Evolutionary conservation across 2,329 filamentous ascomycete species (phyloP).

Genomic region (Coniochaeta sp.): DNA sequence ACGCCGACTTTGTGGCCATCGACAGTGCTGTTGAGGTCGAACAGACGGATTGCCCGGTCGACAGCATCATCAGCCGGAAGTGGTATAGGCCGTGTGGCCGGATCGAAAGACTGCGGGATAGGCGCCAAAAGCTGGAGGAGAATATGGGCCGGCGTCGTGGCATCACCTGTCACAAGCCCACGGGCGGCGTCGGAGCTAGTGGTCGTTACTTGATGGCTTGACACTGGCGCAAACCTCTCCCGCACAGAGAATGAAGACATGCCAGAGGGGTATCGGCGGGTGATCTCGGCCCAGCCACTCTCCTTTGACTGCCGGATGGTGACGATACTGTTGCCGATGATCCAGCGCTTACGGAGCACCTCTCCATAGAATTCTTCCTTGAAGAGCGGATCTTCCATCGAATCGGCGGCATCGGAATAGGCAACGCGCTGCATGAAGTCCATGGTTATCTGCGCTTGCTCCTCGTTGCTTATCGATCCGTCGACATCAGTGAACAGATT

Average conservation of each 20-base stretch:
- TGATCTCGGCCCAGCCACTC: conserved; percentile 63
- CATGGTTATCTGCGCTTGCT: conserved; percentile 87
- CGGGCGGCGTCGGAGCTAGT: conserved; percentile 28
- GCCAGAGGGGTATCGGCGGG: conserved; percentile 64
- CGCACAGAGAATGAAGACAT: conserved; percentile 53
- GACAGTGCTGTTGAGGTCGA: conserved; percentile 83
- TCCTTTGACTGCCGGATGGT: conserved; percentile 64
- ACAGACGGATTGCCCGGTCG: conserved; percentile 67
- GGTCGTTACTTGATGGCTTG: conserved; percentile 10
- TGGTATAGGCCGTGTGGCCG: conserved; percentile 61
- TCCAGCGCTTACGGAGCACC: conserved; percentile 61
- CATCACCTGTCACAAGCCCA: conserved; percentile 31
- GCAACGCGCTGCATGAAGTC: conserved; percentile 91
- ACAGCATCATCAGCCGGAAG: conserved; percentile 65
- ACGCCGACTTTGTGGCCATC: conserved; percentile 95
- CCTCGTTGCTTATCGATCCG: conserved; percentile 71
- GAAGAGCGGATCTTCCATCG: conserved; percentile 58
- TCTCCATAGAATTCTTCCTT: conserved; percentile 57
- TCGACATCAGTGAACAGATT: conserved; percentile 74
- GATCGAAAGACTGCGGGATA: conserved; percentile 48
- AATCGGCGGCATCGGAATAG: conserved; percentile 80
- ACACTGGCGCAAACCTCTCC: conserved; percentile 46
- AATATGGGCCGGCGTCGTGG: conserved; percentile 65
- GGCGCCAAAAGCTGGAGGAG: conserved; percentile 63
- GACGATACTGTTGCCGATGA: conserved; percentile 67